Evolutionary conservation across 1,284 basidiomycete species (phyloP).

Genomic region (Tremellales sp.): DNA sequence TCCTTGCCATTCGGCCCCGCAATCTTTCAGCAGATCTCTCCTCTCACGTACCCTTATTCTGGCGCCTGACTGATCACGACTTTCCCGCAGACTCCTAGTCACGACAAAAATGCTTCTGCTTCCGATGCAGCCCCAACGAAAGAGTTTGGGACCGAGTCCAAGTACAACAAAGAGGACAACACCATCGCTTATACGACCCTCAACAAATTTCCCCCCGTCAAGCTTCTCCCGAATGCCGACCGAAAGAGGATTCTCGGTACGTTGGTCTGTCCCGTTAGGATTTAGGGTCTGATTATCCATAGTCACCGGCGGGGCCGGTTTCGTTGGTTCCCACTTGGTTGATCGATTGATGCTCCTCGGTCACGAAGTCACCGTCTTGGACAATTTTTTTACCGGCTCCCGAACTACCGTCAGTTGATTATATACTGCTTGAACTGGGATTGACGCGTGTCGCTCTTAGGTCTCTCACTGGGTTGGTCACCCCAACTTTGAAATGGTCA

Average conservation of each 20-base stretch:
- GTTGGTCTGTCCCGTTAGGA: constrained; percentile 3
- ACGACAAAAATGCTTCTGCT: constrained; percentile 54
- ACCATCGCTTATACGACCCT: constrained; percentile 88
- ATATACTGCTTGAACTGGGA: background rate
- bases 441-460: constrained; percentile 9
- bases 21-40: too few relatives aligned
- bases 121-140: constrained; percentile 52
- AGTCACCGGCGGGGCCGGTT: constrained; percentile 88
- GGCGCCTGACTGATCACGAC: background rate
- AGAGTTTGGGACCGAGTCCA: constrained; percentile 73
- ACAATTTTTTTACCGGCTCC: constrained; percentile 97
- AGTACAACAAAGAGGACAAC: constrained; percentile 69
- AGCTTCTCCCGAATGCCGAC: constrained; percentile 67
- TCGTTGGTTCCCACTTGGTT: constrained; percentile 95
- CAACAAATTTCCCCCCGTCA: constrained; percentile 85
- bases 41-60: too few relatives aligned
- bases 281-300: constrained; percentile 6
- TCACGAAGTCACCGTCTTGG: constrained; percentile 94
- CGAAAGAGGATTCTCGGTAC: constrained; percentile 75
- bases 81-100: constrained; percentile 33
- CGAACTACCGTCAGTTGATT: constrained; percentile 73
- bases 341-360: constrained; percentile 96
- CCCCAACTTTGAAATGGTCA: constrained; percentile 95
- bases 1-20: too few relatives aligned
- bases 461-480: constrained; percentile 88